These are phyloP conservation scores for Camellia sinensis DNA, from an alignment of 148 eudicot species.

Conservation along the genomic window DNA sequence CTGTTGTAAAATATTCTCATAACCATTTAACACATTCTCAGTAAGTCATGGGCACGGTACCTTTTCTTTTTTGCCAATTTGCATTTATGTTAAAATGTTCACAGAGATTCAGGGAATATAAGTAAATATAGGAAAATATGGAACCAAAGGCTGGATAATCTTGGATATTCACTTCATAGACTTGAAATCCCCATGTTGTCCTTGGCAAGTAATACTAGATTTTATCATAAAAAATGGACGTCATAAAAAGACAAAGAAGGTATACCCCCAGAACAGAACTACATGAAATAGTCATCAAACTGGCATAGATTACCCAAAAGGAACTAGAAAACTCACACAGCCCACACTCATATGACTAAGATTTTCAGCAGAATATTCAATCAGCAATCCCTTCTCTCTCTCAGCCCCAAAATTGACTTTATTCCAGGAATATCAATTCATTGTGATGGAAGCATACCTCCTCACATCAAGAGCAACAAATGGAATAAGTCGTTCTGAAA, in stretches of 20 bases:
- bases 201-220: neutral
- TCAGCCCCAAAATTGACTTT: neutral
- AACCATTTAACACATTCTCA: neutral
- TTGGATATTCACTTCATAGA: neutral
- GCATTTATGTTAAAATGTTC: neutral
- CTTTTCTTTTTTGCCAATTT: neutral
- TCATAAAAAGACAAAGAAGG: neutral
- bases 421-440: neutral
- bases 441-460: conserved; percentile 44
- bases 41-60: neutral
- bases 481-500: conserved; percentile 93
- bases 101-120: neutral
- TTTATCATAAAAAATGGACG: neutral
- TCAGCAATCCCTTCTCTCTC: neutral
- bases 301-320: neutral
- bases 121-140: neutral
- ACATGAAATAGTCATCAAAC: conserved; percentile 1
- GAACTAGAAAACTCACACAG: neutral
- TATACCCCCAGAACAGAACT: neutral
- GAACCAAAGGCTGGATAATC: neutral
- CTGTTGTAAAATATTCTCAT: neutral
- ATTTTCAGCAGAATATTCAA: neutral
- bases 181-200: neutral
- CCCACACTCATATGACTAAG: neutral
- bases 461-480: conserved; percentile 99